Evolutionary conservation across 208 protist genomes (phyloP), one percentile per base, ranked within the genome.

Genomic region (Leishmania tropica): DNA sequence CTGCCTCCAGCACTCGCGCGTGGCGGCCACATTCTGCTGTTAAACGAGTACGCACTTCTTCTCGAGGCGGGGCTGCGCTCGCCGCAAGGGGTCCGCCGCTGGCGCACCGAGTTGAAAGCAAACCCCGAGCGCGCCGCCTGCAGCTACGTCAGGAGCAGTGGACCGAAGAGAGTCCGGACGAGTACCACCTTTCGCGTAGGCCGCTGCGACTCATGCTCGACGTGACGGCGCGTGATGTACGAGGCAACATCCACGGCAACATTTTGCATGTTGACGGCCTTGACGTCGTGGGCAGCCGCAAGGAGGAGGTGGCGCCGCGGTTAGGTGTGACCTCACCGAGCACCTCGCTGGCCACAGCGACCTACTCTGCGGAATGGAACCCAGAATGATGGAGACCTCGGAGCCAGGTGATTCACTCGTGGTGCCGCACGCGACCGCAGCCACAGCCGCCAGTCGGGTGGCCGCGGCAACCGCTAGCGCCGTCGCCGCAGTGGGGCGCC

Each of bases 231-330:
- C 79, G 85, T 24, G 85, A 88, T 60, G 79, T 83, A 31, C 51
- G 78, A 11, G 81, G 79, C 83, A 80, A 80, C 73, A 70, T 85
- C 19, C 88, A 89, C 80, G 81, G 83, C 83, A 85, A 88, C 83
- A 76, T 86, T 28, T 81, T 92, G 13, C 87, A 90, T 78, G 87
- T 92, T 10, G 89, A 92, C 42, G 87, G 90, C 76, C 73, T 92
- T 11, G 89, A 92, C 64, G 82, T 92, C 74, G 79, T 78, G 68
- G 89, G 87, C 54, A 92, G 83, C 24, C 67, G 79, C 19, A 90
- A 90, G 79, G 89, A 89, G 79, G 87, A 92, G 47, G 81, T 92
- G 48, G 81, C 87, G 48, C 86, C 85, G 31, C 83, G 84, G 48
- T 73, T 92, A 40, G 87, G 89, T 40, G 82, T 92, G 58, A 85